Evolutionary conservation across 345 rosid genomes (phyloP).

Genomic region (Garcia nutans): DNA sequence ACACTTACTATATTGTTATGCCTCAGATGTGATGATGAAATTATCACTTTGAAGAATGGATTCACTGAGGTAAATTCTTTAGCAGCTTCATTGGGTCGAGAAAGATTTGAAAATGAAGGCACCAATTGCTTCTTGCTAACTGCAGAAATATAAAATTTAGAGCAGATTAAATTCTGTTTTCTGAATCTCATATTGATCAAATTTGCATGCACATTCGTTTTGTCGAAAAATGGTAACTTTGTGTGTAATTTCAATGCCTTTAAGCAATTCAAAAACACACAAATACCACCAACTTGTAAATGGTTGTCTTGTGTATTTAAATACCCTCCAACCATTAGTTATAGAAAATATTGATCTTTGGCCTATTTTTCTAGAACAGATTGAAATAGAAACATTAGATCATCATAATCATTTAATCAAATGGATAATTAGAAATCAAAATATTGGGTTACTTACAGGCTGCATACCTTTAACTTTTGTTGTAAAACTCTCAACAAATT

Average conservation of each 20-base stretch:
- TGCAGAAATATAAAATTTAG: background rate
- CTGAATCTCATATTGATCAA: background rate
- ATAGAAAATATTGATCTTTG: too few species aligned
- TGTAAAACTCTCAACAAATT: too few species aligned
- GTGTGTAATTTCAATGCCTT: background rate
- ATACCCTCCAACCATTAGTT: background rate
- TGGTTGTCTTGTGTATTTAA: slow-evolving; percentile 2
- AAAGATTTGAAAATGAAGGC: too few species aligned
- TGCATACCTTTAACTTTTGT: background rate
- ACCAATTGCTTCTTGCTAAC: background rate
- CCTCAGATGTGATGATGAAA: background rate
- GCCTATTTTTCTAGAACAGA: too few species aligned
- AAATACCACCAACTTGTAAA: slow-evolving; percentile 13
- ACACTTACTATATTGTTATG: background rate
- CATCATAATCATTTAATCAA: too few species aligned
- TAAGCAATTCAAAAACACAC: slow-evolving; percentile 13
- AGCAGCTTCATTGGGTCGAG: background rate
- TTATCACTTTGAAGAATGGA: background rate
- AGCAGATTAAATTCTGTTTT: background rate
- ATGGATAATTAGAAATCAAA: too few species aligned
- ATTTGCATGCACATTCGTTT: background rate
- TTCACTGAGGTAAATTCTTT: background rate
- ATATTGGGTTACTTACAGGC: too few species aligned
- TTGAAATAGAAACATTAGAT: too few species aligned
- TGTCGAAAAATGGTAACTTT: background rate